Base-by-base conservation (phyloP, 805 yeast genomes). In the Candida hispaniensis region DNA sequence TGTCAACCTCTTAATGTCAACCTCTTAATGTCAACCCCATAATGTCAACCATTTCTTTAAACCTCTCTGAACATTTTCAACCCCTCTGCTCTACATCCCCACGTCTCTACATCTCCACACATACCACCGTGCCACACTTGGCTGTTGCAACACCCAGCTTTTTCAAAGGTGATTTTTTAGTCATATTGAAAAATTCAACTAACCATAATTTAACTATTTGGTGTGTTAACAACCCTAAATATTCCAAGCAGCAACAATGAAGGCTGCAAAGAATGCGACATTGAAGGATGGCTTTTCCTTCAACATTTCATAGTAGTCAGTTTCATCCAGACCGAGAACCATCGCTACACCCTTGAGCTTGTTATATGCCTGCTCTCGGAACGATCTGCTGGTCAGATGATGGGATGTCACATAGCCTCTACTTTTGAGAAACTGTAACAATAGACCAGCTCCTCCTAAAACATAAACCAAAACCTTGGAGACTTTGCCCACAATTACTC, bases 401-500 rank as follows among this genome's bases (percentile, higher is more conserved):
- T 41, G 27, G 14, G 40, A 20, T 11, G 47, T 44, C 14, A 56
- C 32, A 26, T 74, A 59, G 11, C 73, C 70, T 41, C 78, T 55
- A 24, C 69, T 59, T 45, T 71, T 68, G 41, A 76, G 63, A 52
- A 70, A 76, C 52, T 73, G 78, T 9, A 61, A 44, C 7, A 58
- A 44, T 42, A 67, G 41, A 33, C 65, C 61, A 21, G 62, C 48
- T 2, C 72, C 59, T n/a, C 72, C 56, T 1, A 73, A 50, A 24
- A 70, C 46, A 17, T 67, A 59, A 24, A 72, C 72, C 19, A 76
- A 56, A 17, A 71, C 60, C 12, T 69, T 59, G 39, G 73, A 64
- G 40, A 76, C 56, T 47, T 73, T 73, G 12, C 82, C 81, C n/a
- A 67, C 63, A 18, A 75, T 56, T 14, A 71, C 59, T 1, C 83